Base-by-base conservation (phyloP, 352 stramenopile genomes). In the Aphanomyces invadans region DNA sequence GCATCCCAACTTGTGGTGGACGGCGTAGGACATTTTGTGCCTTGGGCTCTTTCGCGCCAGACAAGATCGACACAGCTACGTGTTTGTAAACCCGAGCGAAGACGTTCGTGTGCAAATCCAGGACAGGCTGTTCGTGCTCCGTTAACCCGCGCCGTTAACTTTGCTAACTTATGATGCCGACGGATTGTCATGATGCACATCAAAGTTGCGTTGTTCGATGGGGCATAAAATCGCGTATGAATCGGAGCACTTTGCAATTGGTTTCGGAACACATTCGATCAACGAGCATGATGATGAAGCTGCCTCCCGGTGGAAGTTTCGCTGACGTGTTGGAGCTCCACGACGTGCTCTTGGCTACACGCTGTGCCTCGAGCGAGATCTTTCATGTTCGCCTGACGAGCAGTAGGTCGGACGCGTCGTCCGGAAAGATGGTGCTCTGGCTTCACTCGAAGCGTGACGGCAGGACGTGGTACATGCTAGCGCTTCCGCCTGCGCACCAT, bases 21-120 rank as follows among this genome's bases (percentile, higher is more conserved):
- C n/a, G n/a, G n/a, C n/a, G n/a, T 60, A 89, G 79, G 72, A 80
- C 28, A 73, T 67, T 7, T 83, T 90, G 68, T 77, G 75, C 19
- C 65, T 90, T 2, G 80, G 77, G 1, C 72, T 90, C 31, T 92
- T 85, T 51, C 76, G 81, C 9, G 70, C 39, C 10, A 17, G 45
- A 2, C 81, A 65, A 31, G 76, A 77, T 15, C 73, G 65, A 46
- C 70, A 80, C 2, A 72, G 76, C 25, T 85, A 73, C 68, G 83
- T 91, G 28, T 72, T 86, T 48, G 88, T 80, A 10, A 91, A 89
- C 38, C 80, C 80, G 21, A 17, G 12, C 7, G 60, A 67, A 23
- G 60, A 67, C 3, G 42, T 49, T 10, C 32, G 38, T n/a, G 26
- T 63, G 21, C 23, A 29, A 25, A 21, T 17, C 2, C 25, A 48